A percentile compares a stretch with the other conserved stretches of the same genome.
phyloP scores from a whole-genome alignment of 441 rosid genomes.

The Mallotus japonicus region DNA sequence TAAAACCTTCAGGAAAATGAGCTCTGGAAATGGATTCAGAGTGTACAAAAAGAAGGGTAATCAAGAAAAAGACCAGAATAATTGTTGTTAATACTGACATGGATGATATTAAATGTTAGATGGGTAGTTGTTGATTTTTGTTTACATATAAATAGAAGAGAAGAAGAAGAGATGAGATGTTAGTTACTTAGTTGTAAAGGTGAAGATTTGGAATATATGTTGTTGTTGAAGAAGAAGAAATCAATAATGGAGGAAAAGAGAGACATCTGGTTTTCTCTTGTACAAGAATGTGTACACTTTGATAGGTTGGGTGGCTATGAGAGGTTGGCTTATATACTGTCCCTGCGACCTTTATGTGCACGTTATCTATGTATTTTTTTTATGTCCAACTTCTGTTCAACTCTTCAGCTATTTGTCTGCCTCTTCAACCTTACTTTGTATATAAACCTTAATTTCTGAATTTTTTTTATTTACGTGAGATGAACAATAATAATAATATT shows the following conservation, averaged over 20 bases:
- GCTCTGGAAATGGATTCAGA: slow-evolving; percentile 58
- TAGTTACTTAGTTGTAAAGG: slow-evolving; percentile 27
- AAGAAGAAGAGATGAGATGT: background rate
- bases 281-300: slow-evolving; percentile 18
- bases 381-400: background rate
- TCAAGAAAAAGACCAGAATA: slow-evolving; percentile 21
- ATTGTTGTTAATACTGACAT: slow-evolving; percentile 17
- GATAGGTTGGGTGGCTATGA: slow-evolving; percentile 16
- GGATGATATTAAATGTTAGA: slow-evolving; percentile 8
- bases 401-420: background rate
- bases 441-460: too few relatives aligned
- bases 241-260: background rate
- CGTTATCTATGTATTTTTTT: slow-evolving; percentile 10
- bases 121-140: background rate
- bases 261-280: slow-evolving; percentile 25
- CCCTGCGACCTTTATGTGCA: slow-evolving; percentile 22
- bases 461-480: too few relatives aligned
- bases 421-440: too few relatives aligned
- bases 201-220: slow-evolving; percentile 2
- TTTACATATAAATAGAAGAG: background rate
- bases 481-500: too few relatives aligned
- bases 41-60: slow-evolving; percentile 20
- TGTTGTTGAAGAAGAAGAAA: slow-evolving; percentile 16
- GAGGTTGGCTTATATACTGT: slow-evolving; percentile 18
- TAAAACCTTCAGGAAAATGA: slow-evolving; percentile 71